Conservation (phyloP, 1,284 basidiomycete genomes). For the Ustilago sp. region DNA sequence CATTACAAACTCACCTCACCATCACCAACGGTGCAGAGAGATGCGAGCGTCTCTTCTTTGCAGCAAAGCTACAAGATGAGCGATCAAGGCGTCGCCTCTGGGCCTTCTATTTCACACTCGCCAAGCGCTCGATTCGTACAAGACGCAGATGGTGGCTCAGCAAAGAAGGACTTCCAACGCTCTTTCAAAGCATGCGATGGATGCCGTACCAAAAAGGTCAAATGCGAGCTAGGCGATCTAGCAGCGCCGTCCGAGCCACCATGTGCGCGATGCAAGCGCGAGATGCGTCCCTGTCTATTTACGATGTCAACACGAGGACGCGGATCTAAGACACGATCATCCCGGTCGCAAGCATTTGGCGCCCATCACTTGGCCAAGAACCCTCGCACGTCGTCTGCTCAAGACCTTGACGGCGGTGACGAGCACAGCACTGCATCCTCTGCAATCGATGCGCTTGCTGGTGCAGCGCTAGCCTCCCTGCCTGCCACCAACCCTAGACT, state of each 20-base stretch:
- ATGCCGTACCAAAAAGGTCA: slow-evolving; percentile 51
- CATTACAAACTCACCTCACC: slow-evolving; percentile 1
- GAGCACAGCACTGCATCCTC: slow-evolving; percentile 34
- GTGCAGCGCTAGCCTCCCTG: slow-evolving; percentile 46
- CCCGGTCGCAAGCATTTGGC: slow-evolving; percentile 45
- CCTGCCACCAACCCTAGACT: slow-evolving; percentile 32
- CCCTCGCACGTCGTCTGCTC: slow-evolving; percentile 32
- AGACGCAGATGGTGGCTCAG: slow-evolving; percentile 26
- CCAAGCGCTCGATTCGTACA: slow-evolving; percentile 18
- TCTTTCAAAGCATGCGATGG: slow-evolving; percentile 57
- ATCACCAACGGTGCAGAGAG: slow-evolving; percentile 12
- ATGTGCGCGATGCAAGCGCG: slow-evolving; percentile 51
- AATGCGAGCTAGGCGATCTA: slow-evolving; percentile 53
- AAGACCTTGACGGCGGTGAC: slow-evolving; percentile 29
- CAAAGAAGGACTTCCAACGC: slow-evolving; percentile 49
- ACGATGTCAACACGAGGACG: slow-evolving; percentile 54
- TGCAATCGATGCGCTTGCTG: slow-evolving; percentile 44
- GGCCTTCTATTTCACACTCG: slow-evolving; percentile 10
- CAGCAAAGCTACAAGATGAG: slow-evolving; percentile 35
- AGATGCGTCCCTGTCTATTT: slow-evolving; percentile 49
- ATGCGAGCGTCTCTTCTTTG: slow-evolving; percentile 24
- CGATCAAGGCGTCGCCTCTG: slow-evolving; percentile 16
- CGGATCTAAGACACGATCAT: slow-evolving; percentile 45
- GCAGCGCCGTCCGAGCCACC: slow-evolving; percentile 52
- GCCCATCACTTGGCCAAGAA: slow-evolving; percentile 50